A percentile compares a stretch with the other conserved stretches of the same genome.
Conservation (phyloP, 164 flowering plant genomes). For the Protea cynaroides region DNA sequence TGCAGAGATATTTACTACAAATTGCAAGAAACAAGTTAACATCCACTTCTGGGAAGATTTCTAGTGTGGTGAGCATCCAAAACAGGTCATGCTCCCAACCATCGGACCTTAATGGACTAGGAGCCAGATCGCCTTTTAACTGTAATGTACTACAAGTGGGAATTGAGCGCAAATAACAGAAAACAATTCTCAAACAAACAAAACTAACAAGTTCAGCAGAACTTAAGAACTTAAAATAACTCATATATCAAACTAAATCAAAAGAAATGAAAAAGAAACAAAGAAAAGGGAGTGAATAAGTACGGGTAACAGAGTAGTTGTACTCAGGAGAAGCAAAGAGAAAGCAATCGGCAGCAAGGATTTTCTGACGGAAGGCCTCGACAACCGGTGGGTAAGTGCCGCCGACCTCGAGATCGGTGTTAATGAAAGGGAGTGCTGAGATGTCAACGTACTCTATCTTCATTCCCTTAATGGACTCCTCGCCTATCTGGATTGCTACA, state of each 20-base stretch:
- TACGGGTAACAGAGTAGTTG: conserved; percentile 46
- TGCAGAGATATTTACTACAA: no score
- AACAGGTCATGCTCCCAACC: no score
- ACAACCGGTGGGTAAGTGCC: conserved; percentile 42
- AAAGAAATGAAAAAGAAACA: not conserved
- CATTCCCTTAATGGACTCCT: conserved; percentile 31
- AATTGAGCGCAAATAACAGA: no score
- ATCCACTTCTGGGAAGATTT: no score
- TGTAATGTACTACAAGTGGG: no score
- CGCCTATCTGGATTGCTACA: conserved; percentile 27
- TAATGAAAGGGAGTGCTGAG: conserved; percentile 34
- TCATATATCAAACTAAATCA: not conserved
- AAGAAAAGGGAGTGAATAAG: not conserved
- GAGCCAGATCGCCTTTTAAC: no score
- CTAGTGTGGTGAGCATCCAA: no score
- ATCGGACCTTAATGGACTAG: no score
- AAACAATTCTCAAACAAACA: no score
- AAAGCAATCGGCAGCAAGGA: conserved; percentile 33
- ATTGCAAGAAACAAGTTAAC: no score
- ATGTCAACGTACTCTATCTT: conserved; percentile 39
- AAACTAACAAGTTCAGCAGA: not conserved
- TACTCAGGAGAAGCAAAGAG: conserved; percentile 58
- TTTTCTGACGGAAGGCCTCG: conserved; percentile 43
- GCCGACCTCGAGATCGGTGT: conserved; percentile 42
- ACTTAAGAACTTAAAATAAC: not conserved